Evolutionary conservation across 257 asterid genomes (phyloP), one percentile per base, ranked within the genome.

Genomic region (Ilex asprella): DNA sequence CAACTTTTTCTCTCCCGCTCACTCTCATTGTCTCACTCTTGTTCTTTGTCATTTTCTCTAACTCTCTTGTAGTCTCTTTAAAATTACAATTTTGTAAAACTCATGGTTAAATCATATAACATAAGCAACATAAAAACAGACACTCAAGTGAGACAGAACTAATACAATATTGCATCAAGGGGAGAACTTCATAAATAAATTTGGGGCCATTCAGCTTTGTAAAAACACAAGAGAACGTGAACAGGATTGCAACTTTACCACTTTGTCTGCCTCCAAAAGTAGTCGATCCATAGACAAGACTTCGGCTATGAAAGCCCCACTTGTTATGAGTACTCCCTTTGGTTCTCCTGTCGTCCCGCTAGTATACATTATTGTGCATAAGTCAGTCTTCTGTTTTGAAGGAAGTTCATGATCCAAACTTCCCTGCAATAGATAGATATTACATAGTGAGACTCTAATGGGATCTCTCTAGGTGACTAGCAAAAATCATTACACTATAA

Each of bases 331-430:
- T 69, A 91, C 98, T 2, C 98, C 98, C 59, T 91, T 91, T 5
- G 98, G 98, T 65, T 91, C 98, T 59, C 98, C 98, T 0, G 95
- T 91, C 15, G 98, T 91, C 68, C 98, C 98, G 63, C 98, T 91
- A 1, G 98, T 91, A 71, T 91, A 91, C 98, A 91, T 91, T 76
- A 91, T 86, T 2, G 90, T 88, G 77, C 94, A 88, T 7, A 67
- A 69, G 47, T 83, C 86, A 2, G 76, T 75, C 81, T 79, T 86
- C 72, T 65, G 68, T 65, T 85, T 86, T 0, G 82, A 68, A 49
- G 95, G 96, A 31, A 91, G 81, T 58, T 81, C 71, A n/a, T 54
- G 79, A 47, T 78, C 83, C 56, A 68, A 64, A 60, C 70, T 64
- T 35, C 94, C 98, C 98, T 91, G 70, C 58, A 58, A 67, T 57